These are phyloP conservation scores for Plasmodium malariae DNA, from an alignment of 169 alveolate genomes.

Conservation along the genomic window DNA sequence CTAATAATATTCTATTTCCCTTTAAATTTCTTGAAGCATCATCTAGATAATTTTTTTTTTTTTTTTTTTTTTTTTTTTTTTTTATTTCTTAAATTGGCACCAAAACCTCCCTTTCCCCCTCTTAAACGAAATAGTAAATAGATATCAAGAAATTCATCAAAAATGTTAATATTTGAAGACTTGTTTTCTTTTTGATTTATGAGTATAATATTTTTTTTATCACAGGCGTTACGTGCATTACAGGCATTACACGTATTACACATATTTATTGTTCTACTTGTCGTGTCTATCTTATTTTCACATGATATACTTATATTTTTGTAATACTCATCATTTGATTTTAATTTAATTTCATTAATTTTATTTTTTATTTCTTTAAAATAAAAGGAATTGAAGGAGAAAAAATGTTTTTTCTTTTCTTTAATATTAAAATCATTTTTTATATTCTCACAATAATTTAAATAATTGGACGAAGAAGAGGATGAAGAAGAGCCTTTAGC, in stretches of 20 bases:
- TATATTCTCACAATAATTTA: neutral
- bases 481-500: neutral
- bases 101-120: slow-evolving; percentile 76
- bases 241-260: neutral
- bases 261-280: neutral
- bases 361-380: slow-evolving; percentile 22
- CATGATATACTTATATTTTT: neutral
- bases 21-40: slow-evolving; percentile 57
- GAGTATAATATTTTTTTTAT: neutral
- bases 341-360: slow-evolving; percentile 20
- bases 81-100: slow-evolving; percentile 68
- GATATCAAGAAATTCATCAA: slow-evolving; percentile 65
- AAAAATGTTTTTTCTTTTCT: neutral
- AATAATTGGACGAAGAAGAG: neutral
- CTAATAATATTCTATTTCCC: slow-evolving; percentile 46
- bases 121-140: slow-evolving; percentile 41
- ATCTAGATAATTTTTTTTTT: slow-evolving; percentile 11
- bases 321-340: slow-evolving; percentile 14
- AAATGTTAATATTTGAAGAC: slow-evolving; percentile 36
- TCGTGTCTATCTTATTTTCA: neutral
- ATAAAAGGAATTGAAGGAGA: slow-evolving; percentile 7
- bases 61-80: slow-evolving; percentile 73
- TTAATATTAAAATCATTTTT: neutral
- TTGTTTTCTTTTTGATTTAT: slow-evolving; percentile 38
- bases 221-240: neutral